Evolutionary conservation across 2,329 filamentous ascomycete species (phyloP).

Genomic region (Beauveria bassiana): DNA sequence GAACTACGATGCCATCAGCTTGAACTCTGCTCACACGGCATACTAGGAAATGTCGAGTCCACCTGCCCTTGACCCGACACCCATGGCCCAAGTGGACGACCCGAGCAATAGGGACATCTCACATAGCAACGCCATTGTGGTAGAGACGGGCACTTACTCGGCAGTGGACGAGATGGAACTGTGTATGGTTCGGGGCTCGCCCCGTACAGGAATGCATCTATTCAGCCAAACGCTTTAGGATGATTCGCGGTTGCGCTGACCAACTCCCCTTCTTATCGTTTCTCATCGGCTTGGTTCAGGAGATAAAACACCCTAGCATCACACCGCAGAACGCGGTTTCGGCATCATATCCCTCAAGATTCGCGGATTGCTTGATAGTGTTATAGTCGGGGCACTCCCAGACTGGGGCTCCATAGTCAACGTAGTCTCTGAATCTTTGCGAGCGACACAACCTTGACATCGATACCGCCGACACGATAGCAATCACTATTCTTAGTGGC

Average conservation of each 20-base stretch:
- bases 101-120: background rate
- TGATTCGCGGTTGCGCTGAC: too few relatives aligned
- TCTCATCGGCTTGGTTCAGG: background rate
- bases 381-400: background rate
- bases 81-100: too few relatives aligned
- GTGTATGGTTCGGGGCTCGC: too few relatives aligned
- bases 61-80: too few relatives aligned
- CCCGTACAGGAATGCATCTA: too few relatives aligned
- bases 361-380: background rate
- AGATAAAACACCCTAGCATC: background rate
- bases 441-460: constrained; percentile 1
- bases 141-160: too few relatives aligned
- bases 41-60: too few relatives aligned
- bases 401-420: background rate
- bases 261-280: too few relatives aligned
- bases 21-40: background rate
- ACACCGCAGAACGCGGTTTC: background rate
- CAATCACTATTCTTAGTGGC: background rate
- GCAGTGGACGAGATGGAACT: too few relatives aligned
- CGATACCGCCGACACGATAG: background rate
- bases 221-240: too few relatives aligned
- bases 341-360: background rate
- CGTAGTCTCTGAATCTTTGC: background rate
- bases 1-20: background rate
- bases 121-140: background rate